Evolutionary conservation across 345 rosid species (phyloP).

Genomic region (Ricinus communis): DNA sequence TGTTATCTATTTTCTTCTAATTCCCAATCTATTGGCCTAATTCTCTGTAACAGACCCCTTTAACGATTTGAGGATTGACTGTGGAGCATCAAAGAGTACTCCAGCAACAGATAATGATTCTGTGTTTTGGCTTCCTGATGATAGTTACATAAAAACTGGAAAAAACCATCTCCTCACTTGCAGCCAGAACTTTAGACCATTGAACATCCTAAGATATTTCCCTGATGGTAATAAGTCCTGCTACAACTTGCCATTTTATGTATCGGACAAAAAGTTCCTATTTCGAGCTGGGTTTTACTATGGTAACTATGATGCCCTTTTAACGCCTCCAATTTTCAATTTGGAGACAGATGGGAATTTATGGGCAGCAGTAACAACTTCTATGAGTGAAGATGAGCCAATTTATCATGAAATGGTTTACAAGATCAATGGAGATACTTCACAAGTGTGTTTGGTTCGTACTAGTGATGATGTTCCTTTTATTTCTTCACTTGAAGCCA

Average conservation of each 20-base stretch:
- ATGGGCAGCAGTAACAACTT: constrained; percentile 26
- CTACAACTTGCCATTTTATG: background rate
- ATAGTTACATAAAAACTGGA: constrained; percentile 11
- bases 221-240: constrained; percentile 13
- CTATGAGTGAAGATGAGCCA: constrained; percentile 11
- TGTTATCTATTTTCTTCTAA: too few species aligned
- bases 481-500: constrained; percentile 31
- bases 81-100: constrained; percentile 20
- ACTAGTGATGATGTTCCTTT: constrained; percentile 23
- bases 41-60: too few species aligned
- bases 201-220: constrained; percentile 10
- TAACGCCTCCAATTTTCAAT: constrained; percentile 23
- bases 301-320: constrained; percentile 29
- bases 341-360: constrained; percentile 26
- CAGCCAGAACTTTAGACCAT: background rate
- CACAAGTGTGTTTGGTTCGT: constrained; percentile 24
- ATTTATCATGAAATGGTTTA: constrained; percentile 25
- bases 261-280: background rate
- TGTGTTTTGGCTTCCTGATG: constrained; percentile 2
- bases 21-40: too few species aligned
- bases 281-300: constrained; percentile 22
- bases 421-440: background rate
- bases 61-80: background rate
- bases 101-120: background rate
- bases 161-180: background rate